A percentile compares a stretch with the other conserved stretches of the same genome.
Conservation (phyloP, 495 filamentous ascomycete species). For the Penicillium desertorum region DNA sequence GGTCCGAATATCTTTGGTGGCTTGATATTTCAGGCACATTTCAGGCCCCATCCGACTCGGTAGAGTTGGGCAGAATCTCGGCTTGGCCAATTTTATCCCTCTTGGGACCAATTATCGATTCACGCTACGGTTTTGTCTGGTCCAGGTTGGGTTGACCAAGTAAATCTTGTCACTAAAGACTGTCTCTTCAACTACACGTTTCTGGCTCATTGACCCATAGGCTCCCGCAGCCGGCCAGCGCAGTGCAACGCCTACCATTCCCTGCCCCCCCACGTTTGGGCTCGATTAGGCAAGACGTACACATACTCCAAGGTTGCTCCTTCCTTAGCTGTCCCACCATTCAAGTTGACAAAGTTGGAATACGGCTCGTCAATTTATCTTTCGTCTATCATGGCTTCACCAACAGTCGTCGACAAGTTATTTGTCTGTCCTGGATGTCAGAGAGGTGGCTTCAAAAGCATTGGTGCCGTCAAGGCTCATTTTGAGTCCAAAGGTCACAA, state of each 20-base stretch:
- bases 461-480: conserved; percentile 10
- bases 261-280: not conserved
- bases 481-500: conserved; percentile 11
- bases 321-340: not conserved
- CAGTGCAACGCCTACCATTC: not conserved
- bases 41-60: not conserved
- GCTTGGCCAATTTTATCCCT: not conserved
- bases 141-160: not conserved
- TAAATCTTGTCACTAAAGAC: not conserved
- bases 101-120: not conserved
- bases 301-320: not conserved
- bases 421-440: conserved; percentile 13
- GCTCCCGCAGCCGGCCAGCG: not conserved
- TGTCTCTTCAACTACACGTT: not conserved
- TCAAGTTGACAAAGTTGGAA: too few relatives aligned
- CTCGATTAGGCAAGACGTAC: not conserved
- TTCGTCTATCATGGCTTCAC: not conserved
- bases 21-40: not conserved
- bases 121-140: not conserved
- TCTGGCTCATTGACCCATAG: not conserved
- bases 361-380: not conserved
- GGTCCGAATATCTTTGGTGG: not conserved
- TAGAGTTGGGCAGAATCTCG: not conserved
- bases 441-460: conserved; percentile 8
- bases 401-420: not conserved